Percentiles rank a stretch among this genome's conserved stretches.
Conservation (phyloP, 305 asterid species). For the Fraxinus baroniana region DNA sequence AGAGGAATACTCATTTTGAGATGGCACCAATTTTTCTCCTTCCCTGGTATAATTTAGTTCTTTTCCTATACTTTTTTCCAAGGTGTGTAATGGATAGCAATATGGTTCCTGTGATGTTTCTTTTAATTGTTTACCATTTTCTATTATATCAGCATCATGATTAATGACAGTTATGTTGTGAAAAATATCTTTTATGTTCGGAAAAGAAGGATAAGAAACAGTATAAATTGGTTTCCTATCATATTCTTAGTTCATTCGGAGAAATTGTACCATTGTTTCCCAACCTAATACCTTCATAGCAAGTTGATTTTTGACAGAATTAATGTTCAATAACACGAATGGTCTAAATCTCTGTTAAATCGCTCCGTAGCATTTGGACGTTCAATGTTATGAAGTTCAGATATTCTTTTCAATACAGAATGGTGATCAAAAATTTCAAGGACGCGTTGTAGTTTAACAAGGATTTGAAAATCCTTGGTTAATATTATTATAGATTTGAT, state of each 20-base stretch:
- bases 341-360: not conserved
- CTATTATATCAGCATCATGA: not conserved
- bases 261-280: not conserved
- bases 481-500: not conserved
- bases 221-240: not conserved
- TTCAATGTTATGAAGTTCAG: not conserved
- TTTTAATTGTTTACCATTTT: not conserved
- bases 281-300: not conserved
- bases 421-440: not conserved
- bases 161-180: not conserved
- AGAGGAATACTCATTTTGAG: conserved; percentile 68
- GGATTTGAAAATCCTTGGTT: not conserved
- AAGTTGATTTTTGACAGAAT: not conserved
- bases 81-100: not conserved
- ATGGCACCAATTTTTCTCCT: not conserved
- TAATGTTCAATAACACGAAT: not conserved
- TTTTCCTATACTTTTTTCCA: not conserved
- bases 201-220: not conserved
- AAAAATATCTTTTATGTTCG: not conserved
- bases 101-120: not conserved
- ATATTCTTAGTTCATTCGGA: not conserved
- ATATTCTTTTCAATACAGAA: not conserved
- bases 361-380: not conserved
- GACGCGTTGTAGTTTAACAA: not conserved
- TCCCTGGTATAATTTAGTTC: not conserved